Evolutionary conservation across 2,329 filamentous ascomycete species (phyloP).

Genomic region (Pestalotiopsis fici): DNA sequence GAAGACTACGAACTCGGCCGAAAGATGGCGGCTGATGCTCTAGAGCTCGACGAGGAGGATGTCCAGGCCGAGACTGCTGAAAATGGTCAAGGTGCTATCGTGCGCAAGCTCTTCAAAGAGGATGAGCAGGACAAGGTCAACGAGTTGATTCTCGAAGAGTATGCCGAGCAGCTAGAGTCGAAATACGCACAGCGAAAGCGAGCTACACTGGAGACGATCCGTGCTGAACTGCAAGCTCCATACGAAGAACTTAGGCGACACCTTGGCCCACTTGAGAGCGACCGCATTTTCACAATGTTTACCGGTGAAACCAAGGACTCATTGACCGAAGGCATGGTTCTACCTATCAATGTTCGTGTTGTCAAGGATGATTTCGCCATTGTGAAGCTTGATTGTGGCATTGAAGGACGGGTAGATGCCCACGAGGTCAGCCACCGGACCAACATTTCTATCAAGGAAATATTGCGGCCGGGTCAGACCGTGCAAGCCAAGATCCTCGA

Average conservation of each 20-base stretch:
- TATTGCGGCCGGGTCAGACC: conserved; percentile 80
- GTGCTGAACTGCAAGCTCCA: conserved; percentile 86
- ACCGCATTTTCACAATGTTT: conserved; percentile 93
- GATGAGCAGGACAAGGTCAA: conserved; percentile 94
- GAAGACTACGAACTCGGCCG: conserved; percentile 98
- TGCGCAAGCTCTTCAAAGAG: conserved; percentile 92
- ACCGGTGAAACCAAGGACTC: conserved; percentile 90
- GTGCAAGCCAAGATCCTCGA: conserved; percentile 85
- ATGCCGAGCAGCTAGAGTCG: conserved; percentile 90
- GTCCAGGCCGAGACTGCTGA: conserved; percentile 93
- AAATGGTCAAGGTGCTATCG: conserved; percentile 84
- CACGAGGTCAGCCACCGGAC: conserved; percentile 78
- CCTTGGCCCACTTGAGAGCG: conserved; percentile 68
- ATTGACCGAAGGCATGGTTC: conserved; percentile 85
- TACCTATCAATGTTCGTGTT: conserved; percentile 84
- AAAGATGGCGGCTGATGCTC: conserved; percentile 96
- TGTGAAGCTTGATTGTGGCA: conserved; percentile 88
- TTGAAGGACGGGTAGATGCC: conserved; percentile 84
- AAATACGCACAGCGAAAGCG: conserved; percentile 95
- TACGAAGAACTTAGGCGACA: conserved; percentile 91
- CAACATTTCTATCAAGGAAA: conserved; percentile 64
- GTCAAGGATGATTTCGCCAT: conserved; percentile 93
- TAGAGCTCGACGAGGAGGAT: conserved; percentile 96
- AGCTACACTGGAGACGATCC: conserved; percentile 93
- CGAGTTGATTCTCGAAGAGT: conserved; percentile 93